phyloP scores from a whole-genome alignment of 2,329 filamentous ascomycete genomes.

The Dothistroma septosporum region DNA sequence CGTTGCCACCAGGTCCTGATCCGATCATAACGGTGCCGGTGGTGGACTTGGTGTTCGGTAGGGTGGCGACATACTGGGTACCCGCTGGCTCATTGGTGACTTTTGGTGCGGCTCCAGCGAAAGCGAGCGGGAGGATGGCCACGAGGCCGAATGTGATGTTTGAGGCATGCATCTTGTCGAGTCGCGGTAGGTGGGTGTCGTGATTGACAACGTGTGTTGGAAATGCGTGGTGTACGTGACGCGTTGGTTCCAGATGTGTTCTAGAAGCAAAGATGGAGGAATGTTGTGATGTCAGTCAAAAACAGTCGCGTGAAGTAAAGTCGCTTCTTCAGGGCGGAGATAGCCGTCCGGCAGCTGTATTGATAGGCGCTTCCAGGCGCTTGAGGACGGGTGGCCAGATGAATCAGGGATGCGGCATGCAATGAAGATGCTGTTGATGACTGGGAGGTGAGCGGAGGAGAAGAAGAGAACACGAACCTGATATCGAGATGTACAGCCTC shows the following conservation, averaged over 20 bases:
- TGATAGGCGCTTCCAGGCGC: neutral
- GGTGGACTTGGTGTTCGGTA: conserved; percentile 10
- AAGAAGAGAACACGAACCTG: neutral
- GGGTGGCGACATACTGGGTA: conserved; percentile 11
- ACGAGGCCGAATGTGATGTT: conserved; percentile 4
- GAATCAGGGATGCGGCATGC: neutral
- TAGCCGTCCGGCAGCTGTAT: neutral
- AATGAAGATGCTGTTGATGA: neutral
- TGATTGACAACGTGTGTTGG: neutral
- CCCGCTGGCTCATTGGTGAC: neutral
- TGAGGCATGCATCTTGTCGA: conserved; percentile 2
- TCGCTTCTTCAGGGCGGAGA: neutral
- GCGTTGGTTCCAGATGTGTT: neutral
- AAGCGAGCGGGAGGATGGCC: conserved; percentile 4
- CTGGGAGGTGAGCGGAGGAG: neutral
- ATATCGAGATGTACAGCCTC: neutral
- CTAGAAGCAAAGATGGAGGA: neutral
- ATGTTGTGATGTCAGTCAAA: conserved; percentile 8
- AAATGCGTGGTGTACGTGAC: neutral
- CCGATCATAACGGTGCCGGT: conserved; percentile 16
- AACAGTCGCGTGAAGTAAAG: neutral
- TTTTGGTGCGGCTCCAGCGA: conserved; percentile 2
- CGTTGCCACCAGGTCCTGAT: conserved; percentile 31
- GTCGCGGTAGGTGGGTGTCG: neutral
- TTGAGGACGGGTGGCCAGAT: neutral